phyloP scores from a whole-genome alignment of 148 eudicot species.

The Persicaria maculosa region DNA sequence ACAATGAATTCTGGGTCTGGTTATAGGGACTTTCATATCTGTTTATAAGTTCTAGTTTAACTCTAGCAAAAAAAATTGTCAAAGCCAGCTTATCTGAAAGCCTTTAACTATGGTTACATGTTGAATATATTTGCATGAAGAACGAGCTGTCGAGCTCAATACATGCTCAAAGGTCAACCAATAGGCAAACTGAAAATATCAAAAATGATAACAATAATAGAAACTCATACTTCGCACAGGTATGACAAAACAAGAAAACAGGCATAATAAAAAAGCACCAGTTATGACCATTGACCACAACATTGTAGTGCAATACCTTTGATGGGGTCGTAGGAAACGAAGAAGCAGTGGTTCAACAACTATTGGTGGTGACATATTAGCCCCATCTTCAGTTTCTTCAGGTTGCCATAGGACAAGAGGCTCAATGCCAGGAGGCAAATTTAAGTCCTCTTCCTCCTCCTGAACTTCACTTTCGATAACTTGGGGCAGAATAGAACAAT shows the following conservation, averaged over 20 bases:
- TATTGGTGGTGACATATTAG: conserved; percentile 27
- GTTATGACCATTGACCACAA: conserved; percentile 1
- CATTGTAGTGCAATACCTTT: conserved; percentile 47
- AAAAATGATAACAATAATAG: not conserved
- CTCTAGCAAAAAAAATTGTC: not conserved
- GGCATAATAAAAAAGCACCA: not conserved
- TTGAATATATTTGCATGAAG: not conserved
- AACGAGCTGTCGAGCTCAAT: not conserved
- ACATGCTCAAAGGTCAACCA: not conserved
- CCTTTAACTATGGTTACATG: not conserved
- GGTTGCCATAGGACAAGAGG: conserved; percentile 89
- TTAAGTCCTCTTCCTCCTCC: conserved; percentile 34
- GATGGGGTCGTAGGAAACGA: conserved; percentile 90
- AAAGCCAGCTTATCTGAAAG: not conserved
- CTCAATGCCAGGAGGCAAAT: conserved; percentile 70
- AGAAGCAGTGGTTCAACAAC: conserved; percentile 79
- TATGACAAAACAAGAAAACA: not conserved
- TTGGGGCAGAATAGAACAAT: conserved; percentile 23
- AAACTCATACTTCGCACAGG: not conserved
- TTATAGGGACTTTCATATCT: not conserved
- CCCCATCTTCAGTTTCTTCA: conserved; percentile 43
- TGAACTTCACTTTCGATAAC: conserved; percentile 29
- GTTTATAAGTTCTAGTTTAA: not conserved
- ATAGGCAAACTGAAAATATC: not conserved
- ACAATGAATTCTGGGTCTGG: not conserved